Evolutionary conservation across 192 early-diverging fungal species (phyloP), one percentile per base, ranked within the genome.

Genomic region (Lobosporangium transversale): DNA sequence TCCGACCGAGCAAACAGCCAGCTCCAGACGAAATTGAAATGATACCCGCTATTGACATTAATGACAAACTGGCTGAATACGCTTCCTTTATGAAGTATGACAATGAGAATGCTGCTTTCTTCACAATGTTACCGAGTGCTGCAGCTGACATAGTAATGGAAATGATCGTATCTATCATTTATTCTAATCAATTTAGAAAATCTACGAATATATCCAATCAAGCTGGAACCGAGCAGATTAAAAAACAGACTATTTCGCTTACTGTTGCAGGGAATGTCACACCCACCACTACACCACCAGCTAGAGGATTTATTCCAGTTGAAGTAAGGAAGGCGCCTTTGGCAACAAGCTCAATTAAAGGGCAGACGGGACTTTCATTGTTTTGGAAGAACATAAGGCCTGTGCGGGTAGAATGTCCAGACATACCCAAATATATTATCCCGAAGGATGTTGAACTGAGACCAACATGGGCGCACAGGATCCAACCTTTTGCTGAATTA

Each of bases 361-460:
- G 73, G 18, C 73, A 76, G 31, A 58, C 73, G 32, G 73, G 73
- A 43, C 24, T 76, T 0, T 66, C 73, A 9, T 37, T 76, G 9
- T 76, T 76, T 45, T 76, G 73, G 73, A 76, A 76, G 47, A 76
- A 76, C 31, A 76, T 76, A 35, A 31, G 58, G n/a, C 73, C 73
- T 2, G 64, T 67, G 17, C 50, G 73, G 50, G 73, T 67, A 1
- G 73, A 76, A 24, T 76, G 73, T 47, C 73, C 73, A 14, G 73
- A 76, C 26, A 32, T 57, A 0, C 47, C 65, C 3, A 53, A 54
- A 45, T 49, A 50, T 12, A 76, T 67, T 24, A 76, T 76, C 43
- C 73, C 73, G 14, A 76, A 76, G 21, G 73, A 76, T 45, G 73
- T 76, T 6, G 73, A 76, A 32, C 26, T 40, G 10, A 54, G 73